A percentile compares a stretch with the other conserved stretches of the same genome.
These are phyloP conservation scores for Nelumbo lutea DNA, from an alignment of 164 flowering plant genomes.

Conservation along the genomic window DNA sequence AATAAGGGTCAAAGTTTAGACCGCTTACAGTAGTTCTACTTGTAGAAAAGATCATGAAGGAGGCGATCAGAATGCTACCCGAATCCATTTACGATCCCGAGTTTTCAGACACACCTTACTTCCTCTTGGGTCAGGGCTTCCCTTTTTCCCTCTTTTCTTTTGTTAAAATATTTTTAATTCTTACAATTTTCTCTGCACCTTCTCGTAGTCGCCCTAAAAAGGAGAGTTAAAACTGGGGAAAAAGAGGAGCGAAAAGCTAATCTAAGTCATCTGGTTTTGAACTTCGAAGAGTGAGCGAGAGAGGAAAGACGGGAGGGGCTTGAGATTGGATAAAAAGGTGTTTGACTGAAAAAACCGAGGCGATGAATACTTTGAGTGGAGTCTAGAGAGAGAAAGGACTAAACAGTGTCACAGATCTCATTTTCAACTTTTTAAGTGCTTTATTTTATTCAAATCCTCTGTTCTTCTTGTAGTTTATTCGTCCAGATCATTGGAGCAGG, in stretches of 20 bases:
- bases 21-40: slow-evolving; percentile 14
- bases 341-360: not conserved
- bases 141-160: not conserved
- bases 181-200: no score
- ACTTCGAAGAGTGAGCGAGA: not conserved
- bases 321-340: not conserved
- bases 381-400: not conserved
- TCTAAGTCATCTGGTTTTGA: not conserved
- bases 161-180: no score
- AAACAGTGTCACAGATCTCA: not conserved
- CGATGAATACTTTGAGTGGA: not conserved
- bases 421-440: not conserved
- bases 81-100: slow-evolving; percentile 11
- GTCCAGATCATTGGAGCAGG: not conserved
- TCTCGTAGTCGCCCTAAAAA: not conserved
- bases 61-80: slow-evolving; percentile 14
- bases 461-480: not conserved
- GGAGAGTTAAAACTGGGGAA: not conserved
- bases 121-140: slow-evolving; percentile 9
- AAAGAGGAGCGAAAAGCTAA: not conserved
- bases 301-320: not conserved
- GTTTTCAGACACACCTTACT: slow-evolving; percentile 17
- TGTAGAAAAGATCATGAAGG: slow-evolving; percentile 17
- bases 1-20: slow-evolving; percentile 12
- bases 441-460: not conserved